A percentile compares a stretch with the other conserved stretches of the same genome.
Conservation (phyloP, 2,329 filamentous ascomycete species). For the Trichoderma simmonsii region DNA sequence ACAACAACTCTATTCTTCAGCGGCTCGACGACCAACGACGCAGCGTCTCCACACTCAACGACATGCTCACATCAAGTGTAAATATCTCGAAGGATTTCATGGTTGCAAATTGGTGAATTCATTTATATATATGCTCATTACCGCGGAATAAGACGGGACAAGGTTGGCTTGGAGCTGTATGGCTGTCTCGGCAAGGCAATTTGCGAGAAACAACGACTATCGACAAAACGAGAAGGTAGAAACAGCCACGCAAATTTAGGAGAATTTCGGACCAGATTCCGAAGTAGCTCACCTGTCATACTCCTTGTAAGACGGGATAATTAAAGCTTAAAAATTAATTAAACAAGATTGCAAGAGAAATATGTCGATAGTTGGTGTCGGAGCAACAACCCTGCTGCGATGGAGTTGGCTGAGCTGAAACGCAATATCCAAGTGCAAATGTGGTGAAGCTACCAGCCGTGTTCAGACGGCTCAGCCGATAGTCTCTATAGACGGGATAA, state of each 20-base stretch:
- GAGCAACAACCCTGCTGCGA: neutral
- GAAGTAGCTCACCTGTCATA: neutral
- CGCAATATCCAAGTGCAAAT: neutral
- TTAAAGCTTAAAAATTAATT: constrained; percentile 14
- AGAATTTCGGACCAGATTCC: constrained; percentile 2
- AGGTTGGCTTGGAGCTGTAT: neutral
- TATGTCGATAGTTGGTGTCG: neutral
- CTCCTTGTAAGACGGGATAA: neutral
- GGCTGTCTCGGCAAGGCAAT: neutral
- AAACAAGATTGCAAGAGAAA: neutral
- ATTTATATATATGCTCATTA: neutral
- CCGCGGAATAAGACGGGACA: neutral
- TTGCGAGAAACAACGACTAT: constrained; percentile 1
- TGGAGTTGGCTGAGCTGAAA: neutral
- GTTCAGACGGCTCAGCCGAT: neutral
- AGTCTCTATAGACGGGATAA: neutral
- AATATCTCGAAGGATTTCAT: neutral
- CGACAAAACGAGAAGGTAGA: constrained; percentile 9
- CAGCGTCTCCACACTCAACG: constrained; percentile 2
- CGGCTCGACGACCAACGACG: neutral
- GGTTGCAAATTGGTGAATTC: neutral
- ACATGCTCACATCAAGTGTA: neutral
- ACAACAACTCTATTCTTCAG: neutral
- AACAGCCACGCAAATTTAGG: neutral
- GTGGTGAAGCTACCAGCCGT: neutral